Conservation (phyloP, 116 monocot species). For the Trichopus zeylanicus region DNA sequence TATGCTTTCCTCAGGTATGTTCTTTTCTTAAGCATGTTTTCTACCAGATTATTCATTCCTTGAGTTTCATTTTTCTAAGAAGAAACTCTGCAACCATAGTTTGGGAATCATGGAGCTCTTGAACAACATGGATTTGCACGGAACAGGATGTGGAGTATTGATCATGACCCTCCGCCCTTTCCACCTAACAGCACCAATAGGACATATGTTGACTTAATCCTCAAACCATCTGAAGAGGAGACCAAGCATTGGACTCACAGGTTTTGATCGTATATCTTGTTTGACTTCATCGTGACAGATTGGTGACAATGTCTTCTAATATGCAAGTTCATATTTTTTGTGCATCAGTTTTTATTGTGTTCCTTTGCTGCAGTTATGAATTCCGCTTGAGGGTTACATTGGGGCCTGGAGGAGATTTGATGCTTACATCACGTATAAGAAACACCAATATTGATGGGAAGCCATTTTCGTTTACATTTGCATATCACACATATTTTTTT, state of each 20-base stretch:
- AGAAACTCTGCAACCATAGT: conserved; percentile 21
- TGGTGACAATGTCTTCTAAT: background rate
- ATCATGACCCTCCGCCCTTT: conserved; percentile 53
- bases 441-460: conserved; percentile 85
- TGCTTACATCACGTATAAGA: conserved; percentile 81
- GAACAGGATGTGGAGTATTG: conserved; percentile 70
- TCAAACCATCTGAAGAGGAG: conserved; percentile 78
- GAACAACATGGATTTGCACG: conserved; percentile 88
- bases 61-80: background rate
- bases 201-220: conserved; percentile 76
- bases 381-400: conserved; percentile 73
- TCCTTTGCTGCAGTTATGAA: conserved; percentile 56
- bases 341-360: background rate
- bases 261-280: conserved; percentile 17
- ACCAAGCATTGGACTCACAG: conserved; percentile 76
- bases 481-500: conserved; percentile 79
- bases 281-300: background rate
- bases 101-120: conserved; percentile 57
- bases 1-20: conserved; percentile 91
- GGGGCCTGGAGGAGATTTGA: conserved; percentile 72
- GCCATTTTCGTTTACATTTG: conserved; percentile 84
- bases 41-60: background rate
- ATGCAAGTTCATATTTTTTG: background rate
- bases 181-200: conserved; percentile 40
- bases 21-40: background rate